phyloP scores from a whole-genome alignment of 2,329 filamentous ascomycete species.

The Plectosphaerella plurivora region DNA sequence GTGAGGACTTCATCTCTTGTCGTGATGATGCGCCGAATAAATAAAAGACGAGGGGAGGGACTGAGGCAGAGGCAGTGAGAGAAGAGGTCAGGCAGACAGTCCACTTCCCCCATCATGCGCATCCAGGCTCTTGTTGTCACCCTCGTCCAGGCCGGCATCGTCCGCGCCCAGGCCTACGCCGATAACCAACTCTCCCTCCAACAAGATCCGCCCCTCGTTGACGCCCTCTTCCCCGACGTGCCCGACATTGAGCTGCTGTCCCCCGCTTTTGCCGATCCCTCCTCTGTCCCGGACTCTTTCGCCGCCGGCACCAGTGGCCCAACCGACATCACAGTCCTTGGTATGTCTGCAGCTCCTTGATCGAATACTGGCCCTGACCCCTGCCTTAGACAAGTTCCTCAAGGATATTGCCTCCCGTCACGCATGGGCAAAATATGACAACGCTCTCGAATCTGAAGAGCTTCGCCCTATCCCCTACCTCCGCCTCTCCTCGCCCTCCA shows the following conservation, averaged over 20 bases:
- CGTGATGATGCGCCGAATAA: no score
- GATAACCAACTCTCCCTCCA: constrained; percentile 17
- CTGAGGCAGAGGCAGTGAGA: no score
- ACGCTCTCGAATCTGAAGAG: constrained; percentile 18
- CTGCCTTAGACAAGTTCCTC: constrained; percentile 12
- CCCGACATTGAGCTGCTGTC: constrained; percentile 16
- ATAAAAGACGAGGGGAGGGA: no score
- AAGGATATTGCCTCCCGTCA: constrained; percentile 15
- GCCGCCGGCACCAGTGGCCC: constrained; percentile 22
- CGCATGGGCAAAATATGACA: constrained; percentile 17
- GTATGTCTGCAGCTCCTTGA: not conserved
- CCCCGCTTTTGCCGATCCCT: constrained; percentile 16
- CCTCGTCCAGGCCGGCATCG: constrained; percentile 14
- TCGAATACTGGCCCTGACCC: no score
- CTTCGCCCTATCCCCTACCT: constrained; percentile 10
- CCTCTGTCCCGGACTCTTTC: constrained; percentile 17
- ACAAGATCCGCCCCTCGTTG: constrained; percentile 16
- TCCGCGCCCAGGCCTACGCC: constrained; percentile 16
- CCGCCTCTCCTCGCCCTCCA: constrained; percentile 6
- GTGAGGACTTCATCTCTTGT: no score
- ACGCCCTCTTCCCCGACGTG: constrained; percentile 16
- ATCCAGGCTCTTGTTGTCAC: constrained; percentile 1
- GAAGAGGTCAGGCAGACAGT: no score
- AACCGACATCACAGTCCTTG: constrained; percentile 9
- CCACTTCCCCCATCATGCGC: not conserved